Conservation (phyloP, 2,329 filamentous ascomycete species). For the Alternaria sp. region DNA sequence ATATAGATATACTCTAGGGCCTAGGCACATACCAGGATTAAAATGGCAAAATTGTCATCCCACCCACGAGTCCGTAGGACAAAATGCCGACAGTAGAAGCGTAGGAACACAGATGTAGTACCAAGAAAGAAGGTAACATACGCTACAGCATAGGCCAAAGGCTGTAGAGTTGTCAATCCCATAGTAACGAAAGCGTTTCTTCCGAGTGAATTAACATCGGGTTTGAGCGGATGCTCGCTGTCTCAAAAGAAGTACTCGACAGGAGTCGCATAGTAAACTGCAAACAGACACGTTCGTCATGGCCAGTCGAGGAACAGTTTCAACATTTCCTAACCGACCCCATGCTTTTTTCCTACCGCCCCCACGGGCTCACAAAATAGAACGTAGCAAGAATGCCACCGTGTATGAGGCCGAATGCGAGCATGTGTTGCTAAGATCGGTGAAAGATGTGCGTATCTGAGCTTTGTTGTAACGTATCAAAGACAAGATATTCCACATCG, state of each 20-base stretch:
- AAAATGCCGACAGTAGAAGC: conserved; percentile 28
- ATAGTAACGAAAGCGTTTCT: conserved; percentile 7
- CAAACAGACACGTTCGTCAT: not conserved
- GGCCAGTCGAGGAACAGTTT: not conserved
- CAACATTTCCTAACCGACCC: not conserved
- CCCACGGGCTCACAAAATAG: not conserved
- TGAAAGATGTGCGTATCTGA: not conserved
- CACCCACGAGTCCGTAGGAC: conserved; percentile 28
- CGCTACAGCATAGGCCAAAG: conserved; percentile 28
- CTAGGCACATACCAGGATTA: conserved; percentile 11
- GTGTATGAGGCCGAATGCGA: not conserved
- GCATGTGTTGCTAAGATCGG: not conserved
- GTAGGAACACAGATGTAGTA: conserved; percentile 19
- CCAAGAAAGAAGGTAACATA: conserved; percentile 30
- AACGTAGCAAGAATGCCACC: not conserved
- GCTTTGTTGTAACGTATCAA: not conserved
- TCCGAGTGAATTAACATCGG: not conserved
- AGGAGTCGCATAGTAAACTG: not conserved
- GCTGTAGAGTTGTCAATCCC: conserved; percentile 23
- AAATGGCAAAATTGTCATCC: conserved; percentile 27
- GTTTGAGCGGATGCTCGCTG: not conserved
- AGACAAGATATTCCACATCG: not conserved
- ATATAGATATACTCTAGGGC: not conserved
- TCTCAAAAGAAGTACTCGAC: not conserved
- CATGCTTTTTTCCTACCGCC: conserved; percentile 1